Percentiles rank a stretch among this genome's conserved stretches.
These are phyloP conservation scores for Quercus tomentella DNA, from an alignment of 331 rosid species.

Conservation along the genomic window DNA sequence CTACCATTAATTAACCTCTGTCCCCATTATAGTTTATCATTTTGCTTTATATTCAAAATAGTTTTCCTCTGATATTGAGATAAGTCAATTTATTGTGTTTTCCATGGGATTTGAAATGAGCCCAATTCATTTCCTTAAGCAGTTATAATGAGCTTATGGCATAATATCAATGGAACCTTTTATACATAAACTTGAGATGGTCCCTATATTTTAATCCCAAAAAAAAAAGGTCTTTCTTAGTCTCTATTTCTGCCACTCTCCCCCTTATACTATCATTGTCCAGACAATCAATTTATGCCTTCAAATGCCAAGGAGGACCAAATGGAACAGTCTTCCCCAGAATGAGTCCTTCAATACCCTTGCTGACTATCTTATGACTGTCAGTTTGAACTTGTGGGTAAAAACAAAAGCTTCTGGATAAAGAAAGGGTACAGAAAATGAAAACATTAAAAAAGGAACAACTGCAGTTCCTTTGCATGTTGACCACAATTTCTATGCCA, in stretches of 20 bases:
- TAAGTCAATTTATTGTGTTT: slow-evolving; percentile 8
- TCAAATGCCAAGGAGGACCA: slow-evolving; percentile 8
- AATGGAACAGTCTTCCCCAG: neutral
- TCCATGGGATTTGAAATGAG: neutral
- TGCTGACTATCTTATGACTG: slow-evolving; percentile 3
- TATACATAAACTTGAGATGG: neutral
- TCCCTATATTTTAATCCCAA: neutral
- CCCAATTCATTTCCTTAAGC: neutral
- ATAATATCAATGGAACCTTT: neutral
- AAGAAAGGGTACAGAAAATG: slow-evolving; percentile 1
- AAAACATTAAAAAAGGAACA: neutral
- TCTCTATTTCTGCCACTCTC: neutral
- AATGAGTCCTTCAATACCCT: slow-evolving; percentile 5
- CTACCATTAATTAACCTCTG: neutral
- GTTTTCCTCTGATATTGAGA: neutral
- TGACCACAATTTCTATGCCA: neutral
- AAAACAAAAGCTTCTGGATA: neutral
- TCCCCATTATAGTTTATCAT: neutral
- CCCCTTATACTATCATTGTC: neutral
- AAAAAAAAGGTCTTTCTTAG: neutral
- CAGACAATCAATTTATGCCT: slow-evolving; percentile 1
- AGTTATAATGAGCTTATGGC: neutral
- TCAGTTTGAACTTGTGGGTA: neutral
- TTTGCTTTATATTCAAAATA: neutral
- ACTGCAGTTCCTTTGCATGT: slow-evolving; percentile 6